Evolutionary conservation across 1,284 basidiomycete species (phyloP).

Genomic region (Rhodotorula sp.): DNA sequence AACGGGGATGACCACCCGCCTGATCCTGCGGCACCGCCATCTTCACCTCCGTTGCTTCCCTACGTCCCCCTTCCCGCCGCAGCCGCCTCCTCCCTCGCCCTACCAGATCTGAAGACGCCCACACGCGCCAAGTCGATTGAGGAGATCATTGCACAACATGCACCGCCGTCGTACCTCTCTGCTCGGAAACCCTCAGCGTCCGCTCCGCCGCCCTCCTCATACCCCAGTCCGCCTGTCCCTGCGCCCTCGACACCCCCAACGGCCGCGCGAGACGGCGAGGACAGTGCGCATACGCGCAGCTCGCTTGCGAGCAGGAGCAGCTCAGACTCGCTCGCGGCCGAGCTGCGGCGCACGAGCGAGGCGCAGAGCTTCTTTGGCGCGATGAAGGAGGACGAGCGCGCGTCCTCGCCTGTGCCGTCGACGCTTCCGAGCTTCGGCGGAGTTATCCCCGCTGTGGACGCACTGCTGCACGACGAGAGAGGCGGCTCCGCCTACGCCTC

Average conservation of each 20-base stretch:
- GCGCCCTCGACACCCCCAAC: conserved; percentile 43
- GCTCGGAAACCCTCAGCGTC: conserved; percentile 8
- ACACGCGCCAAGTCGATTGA: conserved; percentile 49
- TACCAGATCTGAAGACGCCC: background rate
- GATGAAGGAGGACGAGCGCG: background rate
- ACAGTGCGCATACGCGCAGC: background rate
- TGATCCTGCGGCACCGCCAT: background rate
- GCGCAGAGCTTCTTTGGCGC: background rate
- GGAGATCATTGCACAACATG: conserved; percentile 54
- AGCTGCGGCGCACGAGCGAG: background rate
- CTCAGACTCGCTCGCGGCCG: conserved; percentile 8
- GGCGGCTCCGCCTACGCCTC: background rate
- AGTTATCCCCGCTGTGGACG: background rate
- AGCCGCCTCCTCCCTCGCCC: background rate
- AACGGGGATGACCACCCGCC: background rate
- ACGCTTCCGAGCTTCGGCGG: background rate
- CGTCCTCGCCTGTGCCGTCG: background rate
- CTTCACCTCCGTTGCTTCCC: background rate
- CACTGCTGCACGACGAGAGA: background rate
- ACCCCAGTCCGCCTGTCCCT: conserved; percentile 25
- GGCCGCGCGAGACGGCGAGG: background rate
- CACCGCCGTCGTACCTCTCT: conserved; percentile 44
- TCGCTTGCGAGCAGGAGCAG: background rate
- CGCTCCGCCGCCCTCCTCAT: background rate
- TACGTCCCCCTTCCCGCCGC: conserved; percentile 13